A percentile compares a stretch with the other conserved stretches of the same genome.
phyloP scores from a whole-genome alignment of 371 early-diverging fungal genomes.

The Nematocida sp. region DNA sequence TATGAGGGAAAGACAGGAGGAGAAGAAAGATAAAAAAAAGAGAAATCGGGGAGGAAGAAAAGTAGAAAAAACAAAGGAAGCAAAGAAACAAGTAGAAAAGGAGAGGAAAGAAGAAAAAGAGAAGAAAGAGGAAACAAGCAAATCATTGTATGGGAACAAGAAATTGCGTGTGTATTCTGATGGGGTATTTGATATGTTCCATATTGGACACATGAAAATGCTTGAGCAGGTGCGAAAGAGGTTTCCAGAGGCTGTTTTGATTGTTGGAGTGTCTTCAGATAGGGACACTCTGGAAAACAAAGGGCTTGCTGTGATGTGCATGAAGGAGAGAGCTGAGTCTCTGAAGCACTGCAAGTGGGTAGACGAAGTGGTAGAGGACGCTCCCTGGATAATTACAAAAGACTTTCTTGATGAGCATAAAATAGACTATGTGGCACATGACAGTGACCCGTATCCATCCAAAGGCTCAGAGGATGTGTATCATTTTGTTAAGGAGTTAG shows the following conservation, averaged over 20 bases:
- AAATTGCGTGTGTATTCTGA: slow-evolving; percentile 76
- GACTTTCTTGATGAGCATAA: slow-evolving; percentile 78
- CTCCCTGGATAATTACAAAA: slow-evolving; percentile 81
- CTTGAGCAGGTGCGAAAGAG: slow-evolving; percentile 79
- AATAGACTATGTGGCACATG: slow-evolving; percentile 94
- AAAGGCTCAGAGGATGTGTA: slow-evolving; percentile 78
- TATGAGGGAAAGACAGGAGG: no score
- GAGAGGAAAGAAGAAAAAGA: not conserved
- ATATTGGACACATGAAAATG: slow-evolving; percentile 87
- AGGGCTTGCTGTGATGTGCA: slow-evolving; percentile 85
- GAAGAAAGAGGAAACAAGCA: not conserved
- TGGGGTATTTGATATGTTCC: slow-evolving; percentile 89
- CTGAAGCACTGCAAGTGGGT: slow-evolving; percentile 90
- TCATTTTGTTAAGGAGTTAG: slow-evolving; percentile 77
- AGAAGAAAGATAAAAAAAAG: no score
- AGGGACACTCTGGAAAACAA: slow-evolving; percentile 80
- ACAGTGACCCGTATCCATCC: slow-evolving; percentile 76
- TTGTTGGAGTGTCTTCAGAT: slow-evolving; percentile 89
- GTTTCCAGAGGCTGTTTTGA: slow-evolving; percentile 80
- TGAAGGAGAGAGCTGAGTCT: slow-evolving; percentile 83
- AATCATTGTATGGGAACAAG: slow-evolving; percentile 15
- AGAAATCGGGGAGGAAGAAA: not conserved
- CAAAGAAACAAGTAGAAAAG: slow-evolving; percentile 3
- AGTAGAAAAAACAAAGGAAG: not conserved
- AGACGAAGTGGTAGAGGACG: slow-evolving; percentile 79